Percentiles rank a stretch among this genome's conserved stretches.
Evolutionary conservation across 1,284 basidiomycete genomes (phyloP).

Genomic region (Phellopilus nigrolimitatus): DNA sequence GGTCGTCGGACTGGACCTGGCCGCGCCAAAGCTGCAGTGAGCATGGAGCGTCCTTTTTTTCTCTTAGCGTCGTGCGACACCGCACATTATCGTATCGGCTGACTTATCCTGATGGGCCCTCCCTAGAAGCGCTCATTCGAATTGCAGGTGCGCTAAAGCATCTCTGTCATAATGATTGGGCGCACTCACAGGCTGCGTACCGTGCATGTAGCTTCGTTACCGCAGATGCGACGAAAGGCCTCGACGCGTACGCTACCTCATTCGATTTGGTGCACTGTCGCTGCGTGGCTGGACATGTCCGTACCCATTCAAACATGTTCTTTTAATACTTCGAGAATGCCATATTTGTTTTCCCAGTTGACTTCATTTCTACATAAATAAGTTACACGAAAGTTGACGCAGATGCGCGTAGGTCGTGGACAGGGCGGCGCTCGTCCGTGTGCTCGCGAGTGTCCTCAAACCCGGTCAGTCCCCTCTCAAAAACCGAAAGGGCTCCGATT

Average conservation of each 20-base stretch:
- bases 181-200: neutral
- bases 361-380: neutral
- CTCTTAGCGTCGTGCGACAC: neutral
- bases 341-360: too few species aligned
- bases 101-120: too few species aligned
- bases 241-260: conserved; percentile 11
- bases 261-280: conserved; percentile 19
- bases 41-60: neutral
- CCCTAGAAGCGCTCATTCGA: too few species aligned
- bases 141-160: too few species aligned
- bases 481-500: too few species aligned
- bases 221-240: conserved; percentile 14
- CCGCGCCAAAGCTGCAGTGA: conserved; percentile 16
- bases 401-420: conserved; percentile 8
- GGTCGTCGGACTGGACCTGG: conserved; percentile 16
- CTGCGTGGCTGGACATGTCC: conserved; percentile 19
- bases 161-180: too few species aligned
- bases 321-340: neutral
- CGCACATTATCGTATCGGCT: neutral
- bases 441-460: conserved; percentile 14
- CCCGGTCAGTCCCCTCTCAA: conserved; percentile 7
- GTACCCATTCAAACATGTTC: neutral
- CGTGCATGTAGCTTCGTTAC: conserved; percentile 9
- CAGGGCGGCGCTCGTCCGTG: conserved; percentile 5
- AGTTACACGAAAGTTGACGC: too few species aligned